A percentile compares a stretch with the other conserved stretches of the same genome.
Conservation (phyloP, 2,329 filamentous ascomycete species). For the Claviceps pusilla region DNA sequence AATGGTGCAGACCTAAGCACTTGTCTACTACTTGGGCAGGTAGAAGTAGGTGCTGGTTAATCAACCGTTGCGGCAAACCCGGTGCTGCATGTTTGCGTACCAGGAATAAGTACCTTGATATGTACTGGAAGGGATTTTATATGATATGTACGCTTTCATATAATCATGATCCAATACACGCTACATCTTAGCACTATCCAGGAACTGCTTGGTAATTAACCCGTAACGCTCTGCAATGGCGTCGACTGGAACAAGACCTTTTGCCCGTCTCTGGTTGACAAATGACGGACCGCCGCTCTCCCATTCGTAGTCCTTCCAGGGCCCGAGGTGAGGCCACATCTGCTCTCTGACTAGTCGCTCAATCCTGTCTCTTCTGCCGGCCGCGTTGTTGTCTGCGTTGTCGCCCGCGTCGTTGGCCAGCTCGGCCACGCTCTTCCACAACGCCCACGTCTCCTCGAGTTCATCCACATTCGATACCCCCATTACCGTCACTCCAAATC, state of each 20-base stretch:
- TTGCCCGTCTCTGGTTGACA: conserved; percentile 20
- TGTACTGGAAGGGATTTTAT: background rate
- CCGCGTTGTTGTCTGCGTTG: conserved; percentile 17
- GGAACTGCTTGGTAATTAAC: conserved; percentile 11
- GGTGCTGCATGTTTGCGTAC: too few relatives aligned
- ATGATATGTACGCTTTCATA: background rate
- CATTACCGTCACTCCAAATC: conserved; percentile 45
- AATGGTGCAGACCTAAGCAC: too few relatives aligned
- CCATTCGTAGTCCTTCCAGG: conserved; percentile 52
- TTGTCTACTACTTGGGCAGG: too few relatives aligned
- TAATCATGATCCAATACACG: background rate
- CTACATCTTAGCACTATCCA: conserved; percentile 13
- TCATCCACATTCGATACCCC: conserved; percentile 49
- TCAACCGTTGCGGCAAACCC: too few relatives aligned
- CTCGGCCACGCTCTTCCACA: conserved; percentile 38
- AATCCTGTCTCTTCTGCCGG: conserved; percentile 17
- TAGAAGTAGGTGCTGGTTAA: too few relatives aligned
- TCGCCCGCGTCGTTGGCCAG: conserved; percentile 26
- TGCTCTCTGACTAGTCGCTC: conserved; percentile 19
- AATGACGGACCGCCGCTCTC: conserved; percentile 37
- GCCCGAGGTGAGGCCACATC: conserved; percentile 43
- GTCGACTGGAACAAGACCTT: conserved; percentile 18
- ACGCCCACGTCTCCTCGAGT: conserved; percentile 44
- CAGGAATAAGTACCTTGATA: too few relatives aligned
- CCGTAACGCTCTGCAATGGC: conserved; percentile 14